Evolutionary conservation across 2,329 filamentous ascomycete species (phyloP).

Genomic region (Penicillium olsonii): DNA sequence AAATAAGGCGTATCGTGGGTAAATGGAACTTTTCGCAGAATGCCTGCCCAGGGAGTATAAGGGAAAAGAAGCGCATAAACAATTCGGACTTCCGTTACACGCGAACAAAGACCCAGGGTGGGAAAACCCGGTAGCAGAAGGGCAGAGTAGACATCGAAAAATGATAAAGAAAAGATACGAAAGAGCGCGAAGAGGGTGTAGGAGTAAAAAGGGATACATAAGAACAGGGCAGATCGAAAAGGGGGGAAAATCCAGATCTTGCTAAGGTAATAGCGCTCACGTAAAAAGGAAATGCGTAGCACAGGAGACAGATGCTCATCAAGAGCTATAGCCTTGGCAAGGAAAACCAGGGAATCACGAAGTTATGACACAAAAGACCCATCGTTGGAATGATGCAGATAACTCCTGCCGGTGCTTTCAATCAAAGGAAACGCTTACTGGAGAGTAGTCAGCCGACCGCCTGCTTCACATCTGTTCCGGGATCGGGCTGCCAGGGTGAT

Average conservation of each 20-base stretch:
- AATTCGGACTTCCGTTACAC: slow-evolving; percentile 43
- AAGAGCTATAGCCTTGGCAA: slow-evolving; percentile 44
- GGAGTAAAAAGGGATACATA: slow-evolving; percentile 17
- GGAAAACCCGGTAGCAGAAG: slow-evolving; percentile 21
- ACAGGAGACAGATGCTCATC: slow-evolving; percentile 46
- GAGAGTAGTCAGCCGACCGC: slow-evolving; percentile 30
- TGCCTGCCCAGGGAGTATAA: slow-evolving; percentile 46
- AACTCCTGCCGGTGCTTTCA: slow-evolving; percentile 48
- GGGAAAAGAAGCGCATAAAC: slow-evolving; percentile 34
- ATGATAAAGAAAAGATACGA: slow-evolving; percentile 11
- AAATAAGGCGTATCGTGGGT: slow-evolving; percentile 20
- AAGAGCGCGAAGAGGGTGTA: slow-evolving; percentile 13
- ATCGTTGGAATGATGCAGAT: slow-evolving; percentile 44
- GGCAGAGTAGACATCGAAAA: slow-evolving; percentile 16
- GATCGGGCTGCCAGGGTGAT: slow-evolving; percentile 31
- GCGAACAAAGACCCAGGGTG: slow-evolving; percentile 33
- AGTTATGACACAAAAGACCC: slow-evolving; percentile 44
- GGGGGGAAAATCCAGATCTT: slow-evolving; percentile 34
- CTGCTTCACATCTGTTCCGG: slow-evolving; percentile 31
- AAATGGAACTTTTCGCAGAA: slow-evolving; percentile 48
- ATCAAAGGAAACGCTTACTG: slow-evolving; percentile 43
- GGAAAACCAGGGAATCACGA: slow-evolving; percentile 36
- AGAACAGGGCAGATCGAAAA: slow-evolving; percentile 20
- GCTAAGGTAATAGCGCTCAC: slow-evolving; percentile 44
- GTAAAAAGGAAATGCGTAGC: slow-evolving; percentile 42